Base-by-base conservation (phyloP, 768 basidiomycete species). In the Kwoniella newhampshirensis region DNA sequence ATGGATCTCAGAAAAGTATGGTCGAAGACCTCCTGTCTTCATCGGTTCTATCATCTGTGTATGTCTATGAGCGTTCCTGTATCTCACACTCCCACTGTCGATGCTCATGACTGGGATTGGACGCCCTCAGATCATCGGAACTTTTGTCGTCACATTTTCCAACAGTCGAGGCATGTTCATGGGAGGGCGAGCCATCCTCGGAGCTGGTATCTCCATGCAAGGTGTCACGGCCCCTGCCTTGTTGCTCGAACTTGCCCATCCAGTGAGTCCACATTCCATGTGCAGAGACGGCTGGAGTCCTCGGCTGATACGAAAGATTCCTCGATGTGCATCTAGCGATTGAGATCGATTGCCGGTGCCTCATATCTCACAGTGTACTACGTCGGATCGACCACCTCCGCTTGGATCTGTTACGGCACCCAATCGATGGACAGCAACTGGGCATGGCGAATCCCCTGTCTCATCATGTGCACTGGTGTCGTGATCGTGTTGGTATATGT, bases 161-260 rank as follows among this genome's bases (percentile, higher is more conserved):
- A 28, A 48, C 27, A 12, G 26, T 32, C 25, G 25, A 27, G 46
- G 46, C 26, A 48, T 48, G 46, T 30, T 27, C 4, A 32, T 64
- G 11, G 63, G 52, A n/a, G 52, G 56, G 36, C 52, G 64, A 35
- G 57, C 57, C 18, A 21, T 66, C 36, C 45, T 66, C 7, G 64
- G 64, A 37, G 47, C 56, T n/a, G 65, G 65, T 25, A 4, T 48
- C 7, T 27, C 28, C 42, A 40, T 37, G 21, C 44, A 26, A 12
- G 42, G 28, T 23, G 26, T 44, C 50, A 47, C 27, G n/a, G 45
- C 46, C 30, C 48, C 89, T n/a, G 81, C 90, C 81, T 77, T 91
- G 79, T 84, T 90, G 46, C 85, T 87, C 35, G 90, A 91, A 76
- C 77, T 91, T n/a, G 81, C 88, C 1, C 90, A 91, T 28, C 60